Base-by-base conservation (phyloP, 75 land plant species). In the Selaginella moellendorffii region DNA sequence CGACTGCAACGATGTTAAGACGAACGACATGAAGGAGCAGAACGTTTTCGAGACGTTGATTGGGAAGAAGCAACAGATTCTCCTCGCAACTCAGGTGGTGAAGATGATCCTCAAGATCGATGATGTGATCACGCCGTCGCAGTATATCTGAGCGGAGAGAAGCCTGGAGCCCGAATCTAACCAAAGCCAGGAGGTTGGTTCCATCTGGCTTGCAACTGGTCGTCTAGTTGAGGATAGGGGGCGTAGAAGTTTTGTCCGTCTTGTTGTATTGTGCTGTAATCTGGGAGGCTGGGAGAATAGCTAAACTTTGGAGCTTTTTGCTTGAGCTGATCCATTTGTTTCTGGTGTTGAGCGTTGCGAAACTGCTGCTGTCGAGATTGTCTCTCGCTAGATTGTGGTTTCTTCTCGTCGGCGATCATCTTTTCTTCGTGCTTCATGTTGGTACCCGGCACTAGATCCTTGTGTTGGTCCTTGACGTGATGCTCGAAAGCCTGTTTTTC, bases 91-190 rank as follows among this genome's bases (percentile, higher is more conserved):
- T 0, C 98, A 89, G 71, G 98, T 88, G n/a, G 98, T 93, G 42
- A 93, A 93, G 75, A 93, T 93, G 98, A 93, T 93, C 52, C 69
- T 93, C 36, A 93, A 93, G 66, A 93, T 93, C 63, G 96, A 93
- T 71, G 96, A 92, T 73, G 97, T 92, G 22, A 92, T 92, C 60
- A 72, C 87, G 53, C 85, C 97, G 10, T 36, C 46, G 10, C 46
- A 36, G 14, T 36, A 36, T 36, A 92, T 92, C n/a, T n/a, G n/a
- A n/a, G n/a, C n/a, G n/a, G n/a, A n/a, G n/a, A n/a, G n/a, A n/a
- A n/a, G n/a, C n/a, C n/a, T n/a, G n/a, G n/a, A n/a, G n/a, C n/a
- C n/a, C n/a, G n/a, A n/a, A n/a, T n/a, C n/a, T n/a, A n/a, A n/a
- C n/a, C n/a, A n/a, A n/a, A n/a, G n/a, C n/a, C n/a, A n/a, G n/a